Percentiles rank a stretch among this genome's conserved stretches.
Evolutionary conservation across 257 asterid species (phyloP).

Genomic region (Solanum pennellii): DNA sequence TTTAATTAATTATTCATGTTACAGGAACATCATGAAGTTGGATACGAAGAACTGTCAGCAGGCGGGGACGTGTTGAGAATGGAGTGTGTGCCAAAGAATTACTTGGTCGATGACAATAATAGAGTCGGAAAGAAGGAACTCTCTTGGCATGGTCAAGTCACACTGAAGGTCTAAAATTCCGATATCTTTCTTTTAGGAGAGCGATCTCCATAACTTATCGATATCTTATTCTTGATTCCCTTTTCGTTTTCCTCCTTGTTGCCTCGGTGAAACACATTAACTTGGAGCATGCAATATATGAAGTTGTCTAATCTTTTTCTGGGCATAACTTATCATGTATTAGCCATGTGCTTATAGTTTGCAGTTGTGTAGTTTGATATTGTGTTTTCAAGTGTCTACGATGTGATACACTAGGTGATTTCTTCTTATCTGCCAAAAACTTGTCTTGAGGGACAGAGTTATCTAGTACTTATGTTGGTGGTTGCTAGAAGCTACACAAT

Average conservation of each 20-base stretch:
- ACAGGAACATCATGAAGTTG: neutral
- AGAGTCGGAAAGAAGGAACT: conserved; percentile 17
- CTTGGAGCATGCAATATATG: neutral
- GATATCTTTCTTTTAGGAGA: neutral
- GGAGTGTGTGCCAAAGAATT: neutral
- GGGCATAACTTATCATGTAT: neutral
- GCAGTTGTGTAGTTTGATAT: neutral
- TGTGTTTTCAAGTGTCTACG: neutral
- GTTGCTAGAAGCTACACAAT: neutral
- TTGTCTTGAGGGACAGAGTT: neutral
- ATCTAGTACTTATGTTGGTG: neutral
- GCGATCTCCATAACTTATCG: neutral
- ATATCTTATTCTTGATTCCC: neutral
- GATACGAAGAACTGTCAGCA: neutral
- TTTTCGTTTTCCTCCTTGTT: neutral
- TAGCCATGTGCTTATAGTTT: neutral
- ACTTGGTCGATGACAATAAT: neutral
- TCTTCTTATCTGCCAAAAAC: neutral
- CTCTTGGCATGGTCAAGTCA: conserved; percentile 18
- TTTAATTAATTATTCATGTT: neutral
- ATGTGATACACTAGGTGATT: neutral
- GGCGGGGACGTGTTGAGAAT: neutral
- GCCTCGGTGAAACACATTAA: neutral
- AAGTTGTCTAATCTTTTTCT: neutral
- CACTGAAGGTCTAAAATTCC: conserved; percentile 14